Base-by-base conservation (phyloP, 164 flowering plant genomes). In the Hamamelis virginiana region DNA sequence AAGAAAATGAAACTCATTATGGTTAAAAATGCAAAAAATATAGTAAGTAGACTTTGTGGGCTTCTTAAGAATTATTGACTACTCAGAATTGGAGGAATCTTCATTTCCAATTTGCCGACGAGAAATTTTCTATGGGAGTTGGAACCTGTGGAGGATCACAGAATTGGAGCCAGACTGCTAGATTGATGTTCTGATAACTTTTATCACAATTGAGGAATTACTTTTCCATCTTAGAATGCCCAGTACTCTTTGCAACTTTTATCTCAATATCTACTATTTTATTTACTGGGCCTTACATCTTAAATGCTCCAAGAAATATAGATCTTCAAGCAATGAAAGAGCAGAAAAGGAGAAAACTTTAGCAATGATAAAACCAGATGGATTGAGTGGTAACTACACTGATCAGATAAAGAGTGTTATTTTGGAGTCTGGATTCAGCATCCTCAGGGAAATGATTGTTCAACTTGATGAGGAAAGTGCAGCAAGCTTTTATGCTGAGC, bases 301-400 rank as follows among this genome's bases (percentile, higher is more conserved):
- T 57, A 46, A 22, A 27, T 8, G 18, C 38, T 68, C 47, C 15
- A 50, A 33, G 44, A 43, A 57, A 56, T 78, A 25, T 41, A 84
- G 89, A 72, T 81, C 64, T 50, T 74, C 66, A 13, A 67, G 80
- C 59, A n/a, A 67, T 61, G 83, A 70, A 57, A 66, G 61, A 64
- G 22, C 1, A 14, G 75, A 78, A 56, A 76, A 76, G 70, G 91
- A 89, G 80, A 80, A 66, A 62, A 90, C 97, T n/a, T 62, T 94
- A 58, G 98, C 89, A 13, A 87, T 91, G 73, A 86, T 94, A 77
- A 91, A 91, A 75, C 98, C 97, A 13, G 98, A 91, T 77, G 97
- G 95, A 26, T 57, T 94, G 62, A 38, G 44, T 38, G 89, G 91
- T 56, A 86, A 89, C 71, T 76, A 83, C 71, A 78, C 84, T 8